A percentile compares a stretch with the other conserved stretches of the same genome.
phyloP scores from a whole-genome alignment of 352 stramenopile species.

The Albugo candida region DNA sequence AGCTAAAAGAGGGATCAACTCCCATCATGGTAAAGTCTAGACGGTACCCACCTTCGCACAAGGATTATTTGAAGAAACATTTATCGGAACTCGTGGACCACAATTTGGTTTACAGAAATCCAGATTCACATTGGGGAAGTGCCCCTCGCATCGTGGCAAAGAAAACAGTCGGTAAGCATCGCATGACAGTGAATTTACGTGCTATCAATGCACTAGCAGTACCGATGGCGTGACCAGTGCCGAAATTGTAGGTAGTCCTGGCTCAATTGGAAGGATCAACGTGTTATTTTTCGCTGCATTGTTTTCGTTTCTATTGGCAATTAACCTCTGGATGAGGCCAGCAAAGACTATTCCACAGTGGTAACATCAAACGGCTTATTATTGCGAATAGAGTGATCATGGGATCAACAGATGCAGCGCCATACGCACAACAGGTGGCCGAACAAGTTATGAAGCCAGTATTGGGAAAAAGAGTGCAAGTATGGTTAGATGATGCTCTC shows the following conservation, averaged over 20 bases:
- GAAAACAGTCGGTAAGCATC: slow-evolving; percentile 1
- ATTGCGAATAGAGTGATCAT: slow-evolving; percentile 4
- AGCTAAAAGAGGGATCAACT: neutral
- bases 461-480: slow-evolving; percentile 3
- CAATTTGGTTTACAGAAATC: neutral
- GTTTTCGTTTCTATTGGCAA: too few species aligned
- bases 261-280: too few species aligned
- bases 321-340: slow-evolving; percentile 5
- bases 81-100: neutral
- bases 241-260: slow-evolving; percentile 4
- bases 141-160: neutral
- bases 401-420: too few species aligned
- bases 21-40: neutral
- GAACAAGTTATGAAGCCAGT: too few species aligned
- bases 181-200: slow-evolving; percentile 5
- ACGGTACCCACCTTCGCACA: neutral
- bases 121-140: neutral
- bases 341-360: slow-evolving; percentile 8
- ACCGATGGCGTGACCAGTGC: slow-evolving; percentile 10
- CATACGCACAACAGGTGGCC: too few species aligned
- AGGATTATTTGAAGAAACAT: too few species aligned
- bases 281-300: too few species aligned
- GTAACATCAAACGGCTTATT: slow-evolving; percentile 9
- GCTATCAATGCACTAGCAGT: slow-evolving; percentile 2
- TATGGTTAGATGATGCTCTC: slow-evolving; percentile 5